Base-by-base conservation (phyloP, 805 yeast genomes). In the Lachancea sp. region DNA sequence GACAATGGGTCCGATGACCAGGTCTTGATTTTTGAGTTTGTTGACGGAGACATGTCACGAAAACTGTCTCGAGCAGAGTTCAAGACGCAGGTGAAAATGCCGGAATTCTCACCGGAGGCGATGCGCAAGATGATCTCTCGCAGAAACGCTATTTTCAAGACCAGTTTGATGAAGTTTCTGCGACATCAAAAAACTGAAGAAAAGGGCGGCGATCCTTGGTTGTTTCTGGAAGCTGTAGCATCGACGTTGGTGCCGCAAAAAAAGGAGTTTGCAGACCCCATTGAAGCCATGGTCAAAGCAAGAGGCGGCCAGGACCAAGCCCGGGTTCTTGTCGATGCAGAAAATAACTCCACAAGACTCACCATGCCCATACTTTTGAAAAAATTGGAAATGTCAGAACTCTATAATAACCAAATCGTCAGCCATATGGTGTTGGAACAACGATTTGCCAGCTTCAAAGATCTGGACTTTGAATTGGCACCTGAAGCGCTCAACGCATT, bases 11-110 rank as follows among this genome's bases (percentile, higher is more conserved):
- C 55, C 4, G 60, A 70, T 0, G 69, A 72, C 17, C 89, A 82
- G 51, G 56, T 85, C 8, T 67, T 90, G 22, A 70, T 86, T 1
- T 84, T 90, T 57, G 90, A 84, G 51, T 86, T 90, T 60, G 71
- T 78, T 15, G 95, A 90, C 60, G 85, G 84, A 12, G 70, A 73
- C 47, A 58, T 74, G 55, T 52, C 68, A 55, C 75, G 69, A 54
- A 77, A 67, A 52, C 77, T 71, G 69, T 74, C 67, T 35, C 74
- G 62, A 66, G 55, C 68, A 12, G 60, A 69, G 3, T 68, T 57
- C 51, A 69, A 59, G 41, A 65, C 73, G 5, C 75, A 73, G 39
- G 68, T 81, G 47, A 71, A 67, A 38, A 50, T 77, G 15, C 79
- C 81, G 1, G 71, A 69, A 2, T 74, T 78, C 48, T 65, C 78